Evolutionary conservation across 2,329 filamentous ascomycete genomes (phyloP), one percentile per base, ranked within the genome.

Genomic region (Phyllosticta capitalensis): DNA sequence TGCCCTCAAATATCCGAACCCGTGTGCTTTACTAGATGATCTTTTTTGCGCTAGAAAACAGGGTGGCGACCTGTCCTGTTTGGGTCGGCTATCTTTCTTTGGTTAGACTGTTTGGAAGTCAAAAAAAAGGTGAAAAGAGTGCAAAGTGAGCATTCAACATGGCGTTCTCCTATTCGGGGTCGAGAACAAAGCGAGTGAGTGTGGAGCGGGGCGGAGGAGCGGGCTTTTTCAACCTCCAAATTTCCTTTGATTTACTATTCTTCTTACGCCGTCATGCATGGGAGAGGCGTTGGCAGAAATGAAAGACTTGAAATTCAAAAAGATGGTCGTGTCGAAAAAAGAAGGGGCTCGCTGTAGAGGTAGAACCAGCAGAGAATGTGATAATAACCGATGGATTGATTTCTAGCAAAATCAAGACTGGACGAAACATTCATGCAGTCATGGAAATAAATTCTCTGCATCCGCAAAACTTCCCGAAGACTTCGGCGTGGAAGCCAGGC

Each of bases 1-100:
- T 96, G 63, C 85, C 81, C 75, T 92, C 88, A 90, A 82, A 79
- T 60, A 78, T 79, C 61, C 70, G 77, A 61, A 79, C 77, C 19
- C 70, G 77, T 61, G 76, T 79, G 58, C 66, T 79, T 64, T 79
- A 79, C 66, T 78, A 72, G 63, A 57, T 38, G 53, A 55, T 26
- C n/a, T 45, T n/a, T 45, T 45, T 45, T 17, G 4, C 38, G 38
- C 38, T 53, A 55, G 30, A 54, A 28, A 10, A 54, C 12, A 52
- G 17, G 21, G 12, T 52, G 30, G 21, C 6, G 38, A 45, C 14
- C 38, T 45, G 38, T n/a, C 17, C n/a, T 19, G 38, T 45, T 45
- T 52, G 19, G 26, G 28, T 22, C 20, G 24, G 59, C 38, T 33
- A 30, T 49, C 6, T 28, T 45, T 45, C 4, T 52, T 51, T 48